Percentiles rank a stretch among this genome's conserved stretches.
Evolutionary conservation across 176 grass and related monocot genomes (phyloP).

Genomic region (Avena insularis): DNA sequence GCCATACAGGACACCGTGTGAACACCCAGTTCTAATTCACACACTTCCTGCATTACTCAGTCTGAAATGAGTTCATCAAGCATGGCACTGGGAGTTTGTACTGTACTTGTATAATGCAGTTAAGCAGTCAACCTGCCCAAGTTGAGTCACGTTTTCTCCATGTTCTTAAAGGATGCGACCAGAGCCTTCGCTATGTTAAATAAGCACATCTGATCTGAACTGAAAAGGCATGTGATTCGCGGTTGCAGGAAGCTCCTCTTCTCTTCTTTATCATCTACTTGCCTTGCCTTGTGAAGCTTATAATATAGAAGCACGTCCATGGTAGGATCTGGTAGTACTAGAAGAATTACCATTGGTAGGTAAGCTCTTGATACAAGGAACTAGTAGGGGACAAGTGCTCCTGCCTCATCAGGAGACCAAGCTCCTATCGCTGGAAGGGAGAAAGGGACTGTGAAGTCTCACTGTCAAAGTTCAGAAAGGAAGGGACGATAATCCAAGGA

Average conservation of each 20-base stretch:
- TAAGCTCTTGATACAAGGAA: not conserved
- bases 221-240: not conserved
- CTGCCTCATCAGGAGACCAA: not conserved
- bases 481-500: not conserved
- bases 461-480: not conserved
- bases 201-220: not conserved
- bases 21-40: not conserved
- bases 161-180: not conserved
- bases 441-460: not conserved
- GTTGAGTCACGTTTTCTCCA: not conserved
- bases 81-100: not conserved
- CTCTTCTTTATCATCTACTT: conserved; percentile 36
- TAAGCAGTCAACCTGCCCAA: not conserved
- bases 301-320: not conserved
- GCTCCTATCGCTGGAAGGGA: not conserved
- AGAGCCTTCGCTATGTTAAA: not conserved
- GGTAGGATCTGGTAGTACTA: not conserved
- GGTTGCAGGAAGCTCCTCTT: conserved; percentile 24
- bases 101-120: not conserved
- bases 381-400: not conserved
- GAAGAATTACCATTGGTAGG: conserved; percentile 5
- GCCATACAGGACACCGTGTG: not conserved
- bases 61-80: not conserved
- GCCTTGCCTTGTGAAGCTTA: conserved; percentile 15
- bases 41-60: not conserved